These are phyloP conservation scores for Purpureocillium lavendulum DNA, from an alignment of 2,329 filamentous ascomycete species.

Conservation along the genomic window DNA sequence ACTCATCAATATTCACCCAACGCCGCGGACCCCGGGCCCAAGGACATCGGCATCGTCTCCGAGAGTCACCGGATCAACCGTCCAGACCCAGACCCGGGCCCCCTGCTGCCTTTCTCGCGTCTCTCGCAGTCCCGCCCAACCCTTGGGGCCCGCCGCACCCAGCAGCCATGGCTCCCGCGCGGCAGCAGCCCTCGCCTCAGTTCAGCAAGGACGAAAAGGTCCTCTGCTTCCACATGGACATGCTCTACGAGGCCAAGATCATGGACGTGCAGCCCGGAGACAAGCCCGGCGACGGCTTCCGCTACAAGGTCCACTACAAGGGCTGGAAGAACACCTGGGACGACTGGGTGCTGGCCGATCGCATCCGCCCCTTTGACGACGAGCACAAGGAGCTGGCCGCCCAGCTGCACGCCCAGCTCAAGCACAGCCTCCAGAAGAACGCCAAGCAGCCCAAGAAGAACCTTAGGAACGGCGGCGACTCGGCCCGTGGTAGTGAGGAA, in stretches of 20 bases:
- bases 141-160: neutral
- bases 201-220: slow-evolving; percentile 81
- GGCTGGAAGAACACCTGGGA: slow-evolving; percentile 99
- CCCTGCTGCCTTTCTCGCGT: neutral
- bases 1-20: neutral
- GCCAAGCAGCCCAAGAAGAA: slow-evolving; percentile 46
- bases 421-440: slow-evolving; percentile 44
- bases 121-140: neutral
- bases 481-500: slow-evolving; percentile 68
- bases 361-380: slow-evolving; percentile 86
- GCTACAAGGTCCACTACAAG: slow-evolving; percentile 96
- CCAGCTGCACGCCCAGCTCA: slow-evolving; percentile 62
- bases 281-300: slow-evolving; percentile 60
- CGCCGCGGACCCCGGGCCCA: neutral
- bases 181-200: slow-evolving; percentile 35
- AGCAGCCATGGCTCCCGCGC: slow-evolving; percentile 30
- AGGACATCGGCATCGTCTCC: too few relatives aligned
- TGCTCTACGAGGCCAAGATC: slow-evolving; percentile 96
- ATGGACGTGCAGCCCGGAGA: slow-evolving; percentile 67
- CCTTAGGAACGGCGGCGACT: slow-evolving; percentile 31
- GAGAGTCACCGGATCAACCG: too few relatives aligned
- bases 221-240: slow-evolving; percentile 93
- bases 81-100: neutral
- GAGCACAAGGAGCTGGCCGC: slow-evolving; percentile 87
- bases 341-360: slow-evolving; percentile 93